Conservation (phyloP, 2,329 filamentous ascomycete genomes). For the Parastagonospora nodorum region DNA sequence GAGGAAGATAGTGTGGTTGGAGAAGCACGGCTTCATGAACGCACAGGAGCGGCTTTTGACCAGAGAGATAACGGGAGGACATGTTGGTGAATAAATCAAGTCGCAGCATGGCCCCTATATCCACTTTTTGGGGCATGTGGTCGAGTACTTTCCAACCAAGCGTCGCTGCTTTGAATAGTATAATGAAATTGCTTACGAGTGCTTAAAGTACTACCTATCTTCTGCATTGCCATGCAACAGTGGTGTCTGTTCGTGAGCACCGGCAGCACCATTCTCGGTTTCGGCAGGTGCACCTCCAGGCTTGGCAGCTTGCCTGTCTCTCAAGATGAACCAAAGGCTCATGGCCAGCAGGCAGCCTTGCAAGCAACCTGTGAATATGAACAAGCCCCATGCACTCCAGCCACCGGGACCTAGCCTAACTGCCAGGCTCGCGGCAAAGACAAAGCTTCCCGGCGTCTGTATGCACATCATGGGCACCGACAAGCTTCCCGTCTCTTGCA, state of each 20-base stretch:
- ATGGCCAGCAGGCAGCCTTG: slow-evolving; percentile 81
- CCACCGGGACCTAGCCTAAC: slow-evolving; percentile 77
- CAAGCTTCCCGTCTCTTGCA: slow-evolving; percentile 86
- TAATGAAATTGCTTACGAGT: background rate
- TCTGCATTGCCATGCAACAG: slow-evolving; percentile 8
- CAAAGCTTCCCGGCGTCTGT: slow-evolving; percentile 88
- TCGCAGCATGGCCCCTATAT: no score
- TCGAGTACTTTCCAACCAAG: no score
- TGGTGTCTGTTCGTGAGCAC: slow-evolving; percentile 15
- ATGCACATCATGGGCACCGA: slow-evolving; percentile 99
- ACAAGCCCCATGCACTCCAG: slow-evolving; percentile 96
- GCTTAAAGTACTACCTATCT: background rate
- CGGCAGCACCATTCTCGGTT: slow-evolving; percentile 1
- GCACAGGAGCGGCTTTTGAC: background rate
- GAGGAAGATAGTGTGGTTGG: slow-evolving; percentile 2
- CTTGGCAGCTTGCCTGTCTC: slow-evolving; percentile 45
- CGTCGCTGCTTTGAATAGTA: background rate
- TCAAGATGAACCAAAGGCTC: slow-evolving; percentile 76
- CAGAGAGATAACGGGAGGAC: background rate
- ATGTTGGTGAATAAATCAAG: background rate
- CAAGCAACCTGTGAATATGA: slow-evolving; percentile 81
- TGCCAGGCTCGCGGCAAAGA: slow-evolving; percentile 86
- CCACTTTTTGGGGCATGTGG: no score
- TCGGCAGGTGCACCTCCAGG: slow-evolving; percentile 3
- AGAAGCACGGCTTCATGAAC: slow-evolving; percentile 1